Base-by-base conservation (phyloP, 495 filamentous ascomycete species). In the Penicillium argentinense region DNA sequence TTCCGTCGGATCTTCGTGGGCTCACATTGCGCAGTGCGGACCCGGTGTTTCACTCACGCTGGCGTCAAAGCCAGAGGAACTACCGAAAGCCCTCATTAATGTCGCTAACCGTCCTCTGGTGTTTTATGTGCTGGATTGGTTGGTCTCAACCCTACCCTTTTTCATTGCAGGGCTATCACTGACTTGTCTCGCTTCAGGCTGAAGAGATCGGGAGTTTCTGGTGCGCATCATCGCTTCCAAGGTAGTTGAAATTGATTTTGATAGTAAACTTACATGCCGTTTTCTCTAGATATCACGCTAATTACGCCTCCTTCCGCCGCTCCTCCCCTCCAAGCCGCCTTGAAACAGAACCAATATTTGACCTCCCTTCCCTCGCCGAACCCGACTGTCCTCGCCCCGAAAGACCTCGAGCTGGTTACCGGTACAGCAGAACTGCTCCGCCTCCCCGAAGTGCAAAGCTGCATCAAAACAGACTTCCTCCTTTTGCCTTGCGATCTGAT, bases 61-160 rank as follows among this genome's bases (percentile, higher is more conserved):
- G 68, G 96, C 90, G 3, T 83, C 88, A 6, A 88, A 87, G 43
- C 86, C 91, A 4, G 86, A 92, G 64, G 89, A 95, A 57, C 48
- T 39, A 21, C 56, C 52, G 7, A 98, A 97, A 70, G 88, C 87
- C 37, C 79, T 98, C 7, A 72, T 97, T 19, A 90, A 91, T 6
- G 86, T 97, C 41, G 93, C 92, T 45, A 97, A 97, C 67, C 76
- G 91, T 45, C 92, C 92, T 0, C 96, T 97, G 93, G 80, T 98
- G 25, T 96, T 86, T 82, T 97, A 96, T 66, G 83, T 39, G n/a
- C 19, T 39, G 23, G 21, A 39, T 39, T 26, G 21, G 37, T 39
- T 4, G 25, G 23, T 4, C 21, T 39, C 12, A 12, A 14, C 25
- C 14, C 9, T n/a, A 2, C 2, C n/a, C 2, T 12, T 24, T n/a